A percentile compares a stretch with the other conserved stretches of the same genome.
Conservation (phyloP, 805 yeast genomes). For the Henningerozyma blattae region DNA sequence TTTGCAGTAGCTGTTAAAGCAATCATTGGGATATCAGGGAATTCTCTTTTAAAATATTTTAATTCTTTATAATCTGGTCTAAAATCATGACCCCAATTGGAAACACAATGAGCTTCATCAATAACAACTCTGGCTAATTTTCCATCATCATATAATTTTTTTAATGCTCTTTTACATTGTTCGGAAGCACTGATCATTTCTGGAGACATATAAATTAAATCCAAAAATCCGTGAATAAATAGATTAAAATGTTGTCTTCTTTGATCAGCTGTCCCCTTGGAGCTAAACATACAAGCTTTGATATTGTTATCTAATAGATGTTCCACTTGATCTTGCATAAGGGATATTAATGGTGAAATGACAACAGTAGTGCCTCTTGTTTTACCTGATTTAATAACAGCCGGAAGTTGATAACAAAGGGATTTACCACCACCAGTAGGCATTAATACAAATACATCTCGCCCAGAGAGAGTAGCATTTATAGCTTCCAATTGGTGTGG, state of each 20-base stretch:
- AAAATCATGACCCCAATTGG: slow-evolving; percentile 98
- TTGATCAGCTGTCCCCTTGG: slow-evolving; percentile 56
- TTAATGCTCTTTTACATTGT: slow-evolving; percentile 53
- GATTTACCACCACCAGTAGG: slow-evolving; percentile 99
- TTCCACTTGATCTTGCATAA: slow-evolving; percentile 95
- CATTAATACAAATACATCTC: slow-evolving; percentile 90
- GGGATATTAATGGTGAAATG: slow-evolving; percentile 84
- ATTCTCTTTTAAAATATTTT: slow-evolving; percentile 56
- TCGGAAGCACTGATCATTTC: slow-evolving; percentile 80
- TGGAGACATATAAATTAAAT: slow-evolving; percentile 80
- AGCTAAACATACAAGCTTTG: slow-evolving; percentile 79
- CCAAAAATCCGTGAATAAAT: slow-evolving; percentile 55
- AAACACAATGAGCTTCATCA: slow-evolving; percentile 97
- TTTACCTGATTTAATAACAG: slow-evolving; percentile 60
- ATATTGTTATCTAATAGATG: slow-evolving; percentile 59
- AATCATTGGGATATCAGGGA: slow-evolving; percentile 79
- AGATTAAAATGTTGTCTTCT: slow-evolving; percentile 47
- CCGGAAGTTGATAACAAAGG: slow-evolving; percentile 89
- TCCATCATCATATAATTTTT: slow-evolving; percentile 39
- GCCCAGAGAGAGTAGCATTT: slow-evolving; percentile 59
- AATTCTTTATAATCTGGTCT: slow-evolving; percentile 88
- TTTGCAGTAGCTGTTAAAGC: slow-evolving; percentile 97
- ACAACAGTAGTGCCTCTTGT: slow-evolving; percentile 84
- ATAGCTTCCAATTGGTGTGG: slow-evolving; percentile 82
- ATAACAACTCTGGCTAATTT: slow-evolving; percentile 77